A percentile compares a stretch with the other conserved stretches of the same genome.
These are phyloP conservation scores for Globisporangium takayamanum DNA, from an alignment of 352 stramenopile genomes.

Conservation along the genomic window DNA sequence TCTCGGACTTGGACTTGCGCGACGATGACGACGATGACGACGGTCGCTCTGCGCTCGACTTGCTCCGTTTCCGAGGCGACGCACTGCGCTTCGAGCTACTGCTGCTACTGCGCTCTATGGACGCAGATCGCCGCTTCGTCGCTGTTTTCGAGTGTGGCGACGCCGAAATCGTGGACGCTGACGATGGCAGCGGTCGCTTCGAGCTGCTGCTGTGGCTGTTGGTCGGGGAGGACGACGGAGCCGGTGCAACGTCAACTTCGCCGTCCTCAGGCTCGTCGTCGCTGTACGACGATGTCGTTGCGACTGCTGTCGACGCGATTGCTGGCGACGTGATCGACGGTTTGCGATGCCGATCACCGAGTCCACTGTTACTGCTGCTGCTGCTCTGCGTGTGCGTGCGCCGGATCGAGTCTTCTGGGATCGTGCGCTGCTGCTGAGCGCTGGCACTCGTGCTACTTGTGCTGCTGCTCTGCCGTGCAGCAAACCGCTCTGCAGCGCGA, in stretches of 20 bases:
- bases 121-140: slow-evolving; percentile 25
- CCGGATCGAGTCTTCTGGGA: slow-evolving; percentile 37
- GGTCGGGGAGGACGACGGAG: neutral
- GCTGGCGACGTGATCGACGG: slow-evolving; percentile 21
- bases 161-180: neutral
- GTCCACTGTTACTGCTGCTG: slow-evolving; percentile 15
- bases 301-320: slow-evolving; percentile 10
- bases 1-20: slow-evolving; percentile 5
- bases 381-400: slow-evolving; percentile 22
- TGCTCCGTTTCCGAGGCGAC: slow-evolving; percentile 29
- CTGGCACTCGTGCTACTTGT: slow-evolving; percentile 13
- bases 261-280: slow-evolving; percentile 49
- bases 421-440: neutral
- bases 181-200: slow-evolving; percentile 4
- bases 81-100: neutral
- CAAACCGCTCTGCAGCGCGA: slow-evolving; percentile 55
- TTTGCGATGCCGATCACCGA: slow-evolving; percentile 24
- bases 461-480: slow-evolving; percentile 32
- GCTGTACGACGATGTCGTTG: slow-evolving; percentile 2
- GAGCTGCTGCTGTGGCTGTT: slow-evolving; percentile 1
- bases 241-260: slow-evolving; percentile 23
- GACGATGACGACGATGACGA: slow-evolving; percentile 3
- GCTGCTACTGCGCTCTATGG: slow-evolving; percentile 18
- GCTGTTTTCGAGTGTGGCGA: slow-evolving; percentile 4
- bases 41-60: slow-evolving; percentile 14